Evolutionary conservation across 495 filamentous ascomycete genomes (phyloP).

Genomic region (Podospora anserina): DNA sequence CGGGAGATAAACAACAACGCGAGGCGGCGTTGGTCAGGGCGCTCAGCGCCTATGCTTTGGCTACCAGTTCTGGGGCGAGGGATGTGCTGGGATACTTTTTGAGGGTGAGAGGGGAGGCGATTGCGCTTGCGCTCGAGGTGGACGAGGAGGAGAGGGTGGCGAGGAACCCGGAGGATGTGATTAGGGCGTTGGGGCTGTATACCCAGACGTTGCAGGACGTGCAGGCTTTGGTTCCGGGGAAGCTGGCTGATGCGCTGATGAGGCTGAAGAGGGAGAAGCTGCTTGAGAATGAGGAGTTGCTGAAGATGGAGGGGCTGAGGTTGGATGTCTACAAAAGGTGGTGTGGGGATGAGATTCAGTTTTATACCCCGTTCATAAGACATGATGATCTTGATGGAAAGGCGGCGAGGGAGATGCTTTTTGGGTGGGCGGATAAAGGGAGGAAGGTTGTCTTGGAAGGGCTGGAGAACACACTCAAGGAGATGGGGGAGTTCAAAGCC

Average conservation of each 20-base stretch:
- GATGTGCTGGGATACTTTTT: constrained; percentile 84
- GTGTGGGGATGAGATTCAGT: constrained; percentile 78
- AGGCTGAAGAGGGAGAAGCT: constrained; percentile 67
- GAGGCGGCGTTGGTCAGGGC: constrained; percentile 59
- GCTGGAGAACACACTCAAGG: constrained; percentile 53
- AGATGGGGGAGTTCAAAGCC: constrained; percentile 58
- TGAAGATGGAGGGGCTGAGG: constrained; percentile 62
- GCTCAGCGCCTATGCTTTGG: constrained; percentile 77
- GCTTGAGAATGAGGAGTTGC: constrained; percentile 64
- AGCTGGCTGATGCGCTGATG: constrained; percentile 66
- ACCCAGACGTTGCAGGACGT: constrained; percentile 73
- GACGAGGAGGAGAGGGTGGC: constrained; percentile 33
- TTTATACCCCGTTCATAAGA: constrained; percentile 87
- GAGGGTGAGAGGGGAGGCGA: constrained; percentile 63
- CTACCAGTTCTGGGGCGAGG: constrained; percentile 73
- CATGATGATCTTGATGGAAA: constrained; percentile 70
- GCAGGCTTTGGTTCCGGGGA: constrained; percentile 67
- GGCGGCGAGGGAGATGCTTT: constrained; percentile 63
- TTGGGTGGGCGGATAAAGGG: constrained; percentile 70
- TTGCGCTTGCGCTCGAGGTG: constrained; percentile 54
- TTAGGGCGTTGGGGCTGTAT: constrained; percentile 66
- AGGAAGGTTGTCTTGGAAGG: constrained; percentile 60
- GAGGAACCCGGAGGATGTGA: constrained; percentile 46
- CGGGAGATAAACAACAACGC: constrained; percentile 20
- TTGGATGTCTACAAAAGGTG: constrained; percentile 79